These are phyloP conservation scores for Rhamnella rubrinervis DNA, from an alignment of 331 rosid species.

Conservation along the genomic window DNA sequence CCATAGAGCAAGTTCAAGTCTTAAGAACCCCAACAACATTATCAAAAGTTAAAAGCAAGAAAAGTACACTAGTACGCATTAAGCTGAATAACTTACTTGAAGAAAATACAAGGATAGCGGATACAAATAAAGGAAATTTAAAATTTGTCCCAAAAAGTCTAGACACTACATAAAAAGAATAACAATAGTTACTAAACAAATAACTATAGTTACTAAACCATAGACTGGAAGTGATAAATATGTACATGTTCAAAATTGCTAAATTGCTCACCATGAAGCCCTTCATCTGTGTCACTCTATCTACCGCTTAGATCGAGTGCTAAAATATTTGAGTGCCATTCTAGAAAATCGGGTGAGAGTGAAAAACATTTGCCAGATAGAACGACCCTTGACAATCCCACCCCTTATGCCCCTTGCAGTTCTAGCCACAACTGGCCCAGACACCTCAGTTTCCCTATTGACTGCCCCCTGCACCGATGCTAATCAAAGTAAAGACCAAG, in stretches of 20 bases:
- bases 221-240: not conserved
- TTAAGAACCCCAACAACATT: not conserved
- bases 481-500: conserved; percentile 60
- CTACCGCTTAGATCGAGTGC: conserved; percentile 38
- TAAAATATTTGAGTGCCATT: conserved; percentile 51
- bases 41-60: not conserved
- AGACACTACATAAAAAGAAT: not conserved
- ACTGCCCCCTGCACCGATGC: conserved; percentile 62
- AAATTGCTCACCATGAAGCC: conserved; percentile 25
- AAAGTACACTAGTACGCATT: not conserved
- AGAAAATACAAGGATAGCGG: not conserved
- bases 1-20: not conserved
- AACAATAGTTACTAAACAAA: not conserved
- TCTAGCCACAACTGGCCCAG: conserved; percentile 61
- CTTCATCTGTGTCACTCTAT: conserved; percentile 10
- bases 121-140: too few relatives aligned
- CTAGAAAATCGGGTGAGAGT: conserved; percentile 50
- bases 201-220: not conserved
- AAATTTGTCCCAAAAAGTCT: too few relatives aligned
- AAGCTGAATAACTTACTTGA: not conserved
- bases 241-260: conserved; percentile 15
- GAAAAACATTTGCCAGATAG: conserved; percentile 58
- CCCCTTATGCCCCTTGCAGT: conserved; percentile 55
- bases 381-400: conserved; percentile 73
- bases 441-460: conserved; percentile 31